phyloP scores from a whole-genome alignment of 23 red algal genomes.

The Gracilariopsis chorda region DNA sequence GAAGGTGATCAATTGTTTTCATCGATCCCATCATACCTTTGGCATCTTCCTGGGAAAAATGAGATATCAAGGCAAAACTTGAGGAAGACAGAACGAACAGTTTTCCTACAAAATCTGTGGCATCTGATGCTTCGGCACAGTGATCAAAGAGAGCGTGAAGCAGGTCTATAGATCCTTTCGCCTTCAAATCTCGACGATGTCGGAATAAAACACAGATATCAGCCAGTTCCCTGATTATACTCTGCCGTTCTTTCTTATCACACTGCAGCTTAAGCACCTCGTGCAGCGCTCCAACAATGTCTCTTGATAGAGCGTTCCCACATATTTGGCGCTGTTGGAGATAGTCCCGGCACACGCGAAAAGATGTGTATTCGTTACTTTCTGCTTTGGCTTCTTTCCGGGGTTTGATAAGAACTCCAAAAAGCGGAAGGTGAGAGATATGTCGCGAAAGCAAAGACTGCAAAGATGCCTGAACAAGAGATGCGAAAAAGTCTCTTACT shows the following conservation, averaged over 20 bases:
- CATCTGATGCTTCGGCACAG: background rate
- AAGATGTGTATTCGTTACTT: background rate
- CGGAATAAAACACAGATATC: background rate
- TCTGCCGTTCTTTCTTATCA: background rate
- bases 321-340: conserved; percentile 17
- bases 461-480: conserved; percentile 37
- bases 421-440: conserved; percentile 40
- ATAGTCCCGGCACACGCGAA: conserved; percentile 1
- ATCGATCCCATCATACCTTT: background rate
- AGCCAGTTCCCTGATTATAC: background rate
- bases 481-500: conserved; percentile 22
- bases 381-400: background rate
- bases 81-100: background rate
- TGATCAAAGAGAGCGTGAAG: background rate
- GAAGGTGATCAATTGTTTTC: background rate
- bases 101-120: background rate
- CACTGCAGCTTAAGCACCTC: background rate
- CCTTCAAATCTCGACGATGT: background rate
- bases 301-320: background rate
- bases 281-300: conserved; percentile 5
- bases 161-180: background rate
- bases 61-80: background rate
- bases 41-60: background rate
- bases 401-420: conserved; percentile 21
- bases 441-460: conserved; percentile 26